A percentile compares a stretch with the other conserved stretches of the same genome.
These are phyloP conservation scores for Penicillium thymicola DNA, from an alignment of 2,329 filamentous ascomycete genomes.

Conservation along the genomic window DNA sequence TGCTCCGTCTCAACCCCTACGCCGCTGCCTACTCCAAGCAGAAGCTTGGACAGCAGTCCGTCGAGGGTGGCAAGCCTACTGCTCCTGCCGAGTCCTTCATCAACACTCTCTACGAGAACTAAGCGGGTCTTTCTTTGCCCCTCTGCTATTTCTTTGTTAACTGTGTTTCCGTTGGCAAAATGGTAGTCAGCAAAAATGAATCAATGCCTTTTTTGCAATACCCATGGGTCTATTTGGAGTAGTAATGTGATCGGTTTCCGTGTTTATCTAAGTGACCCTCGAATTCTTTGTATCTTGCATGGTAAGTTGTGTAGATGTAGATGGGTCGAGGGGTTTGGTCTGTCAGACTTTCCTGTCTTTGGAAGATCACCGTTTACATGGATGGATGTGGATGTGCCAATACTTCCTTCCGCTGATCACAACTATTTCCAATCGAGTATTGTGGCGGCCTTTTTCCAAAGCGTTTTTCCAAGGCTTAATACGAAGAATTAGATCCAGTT, in stretches of 20 bases:
- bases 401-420: background rate
- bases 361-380: too few species aligned
- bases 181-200: constrained; percentile 31
- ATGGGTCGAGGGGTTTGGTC: background rate
- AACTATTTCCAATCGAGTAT: background rate
- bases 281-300: constrained; percentile 1
- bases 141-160: constrained; percentile 22
- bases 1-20: constrained; percentile 98
- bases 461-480: too few species aligned
- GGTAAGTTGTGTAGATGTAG: constrained; percentile 11
- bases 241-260: constrained; percentile 29
- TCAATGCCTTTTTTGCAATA: constrained; percentile 31
- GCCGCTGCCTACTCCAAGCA: constrained; percentile 85
- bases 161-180: constrained; percentile 19
- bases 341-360: background rate
- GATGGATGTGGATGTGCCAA: background rate
- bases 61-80: constrained; percentile 61
- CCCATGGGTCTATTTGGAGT: constrained; percentile 25
- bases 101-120: constrained; percentile 51
- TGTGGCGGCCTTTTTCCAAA: background rate
- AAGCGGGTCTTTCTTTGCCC: constrained; percentile 29
- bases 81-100: constrained; percentile 53
- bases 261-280: constrained; percentile 14
- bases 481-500: background rate
- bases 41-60: constrained; percentile 70